Conservation (phyloP, 139 green algal genomes). For the Microglena sp. region DNA sequence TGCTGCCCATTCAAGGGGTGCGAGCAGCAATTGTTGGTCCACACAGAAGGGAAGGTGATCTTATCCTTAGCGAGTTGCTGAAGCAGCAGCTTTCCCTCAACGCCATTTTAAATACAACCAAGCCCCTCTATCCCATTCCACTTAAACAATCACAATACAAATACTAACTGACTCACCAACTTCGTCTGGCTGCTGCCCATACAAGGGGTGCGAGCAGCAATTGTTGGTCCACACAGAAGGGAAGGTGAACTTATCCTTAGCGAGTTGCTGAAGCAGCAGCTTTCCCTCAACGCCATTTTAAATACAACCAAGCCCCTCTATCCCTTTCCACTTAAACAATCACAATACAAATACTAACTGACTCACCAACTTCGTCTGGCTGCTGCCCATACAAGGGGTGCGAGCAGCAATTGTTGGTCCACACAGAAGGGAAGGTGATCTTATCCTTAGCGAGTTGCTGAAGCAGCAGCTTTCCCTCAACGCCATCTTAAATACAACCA, state of each 20-base stretch:
- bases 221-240: constrained; percentile 95
- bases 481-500: too few relatives aligned
- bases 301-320: too few relatives aligned
- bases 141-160: too few relatives aligned
- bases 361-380: constrained; percentile 67
- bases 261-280: constrained; percentile 87
- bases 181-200: constrained; percentile 63
- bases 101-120: too few relatives aligned
- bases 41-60: constrained; percentile 92
- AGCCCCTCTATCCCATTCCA: too few relatives aligned
- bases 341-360: too few relatives aligned
- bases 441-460: constrained; percentile 80
- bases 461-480: constrained; percentile 72
- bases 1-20: constrained; percentile 79
- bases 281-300: constrained; percentile 58
- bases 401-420: constrained; percentile 97
- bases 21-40: constrained; percentile 97
- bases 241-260: constrained; percentile 89
- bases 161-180: too few relatives aligned
- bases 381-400: constrained; percentile 79
- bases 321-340: too few relatives aligned
- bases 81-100: constrained; percentile 72
- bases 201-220: constrained; percentile 90
- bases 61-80: constrained; percentile 80
- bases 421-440: constrained; percentile 92